These are phyloP conservation scores for Ganoderma sinense DNA, from an alignment of 1,284 basidiomycete species.

Conservation along the genomic window DNA sequence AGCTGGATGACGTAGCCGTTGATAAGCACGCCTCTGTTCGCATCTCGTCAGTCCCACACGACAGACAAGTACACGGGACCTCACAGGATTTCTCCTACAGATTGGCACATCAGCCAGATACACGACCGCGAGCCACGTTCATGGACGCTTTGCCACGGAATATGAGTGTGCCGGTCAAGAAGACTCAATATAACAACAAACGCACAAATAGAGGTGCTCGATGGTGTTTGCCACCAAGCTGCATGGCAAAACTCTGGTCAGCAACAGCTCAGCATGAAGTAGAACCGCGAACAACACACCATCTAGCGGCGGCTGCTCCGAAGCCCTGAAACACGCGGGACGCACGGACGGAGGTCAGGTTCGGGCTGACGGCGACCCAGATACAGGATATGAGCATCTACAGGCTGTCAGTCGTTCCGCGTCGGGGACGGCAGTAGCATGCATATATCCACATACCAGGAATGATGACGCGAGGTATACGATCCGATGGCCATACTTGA, in stretches of 20 bases:
- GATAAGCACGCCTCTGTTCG: conserved; percentile 43
- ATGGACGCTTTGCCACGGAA: conserved; percentile 32
- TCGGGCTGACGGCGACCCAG: conserved; percentile 52
- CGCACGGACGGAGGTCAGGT: conserved; percentile 48
- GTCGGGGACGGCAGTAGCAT: background rate
- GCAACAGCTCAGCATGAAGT: too few species aligned
- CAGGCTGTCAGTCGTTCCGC: background rate
- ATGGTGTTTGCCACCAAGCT: conserved; percentile 51
- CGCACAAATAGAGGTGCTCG: conserved; percentile 51
- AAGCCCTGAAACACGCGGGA: conserved; percentile 54
- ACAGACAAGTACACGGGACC: conserved; percentile 20
- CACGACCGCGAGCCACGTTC: too few species aligned
- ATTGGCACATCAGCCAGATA: conserved; percentile 49
- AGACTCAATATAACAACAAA: conserved; percentile 32
- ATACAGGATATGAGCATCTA: conserved; percentile 55
- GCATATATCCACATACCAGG: conserved; percentile 36
- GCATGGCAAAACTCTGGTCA: too few species aligned
- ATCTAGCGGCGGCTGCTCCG: conserved; percentile 44
- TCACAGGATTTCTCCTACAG: conserved; percentile 50
- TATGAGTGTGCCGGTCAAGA: conserved; percentile 49
- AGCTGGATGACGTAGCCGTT: conserved; percentile 52
- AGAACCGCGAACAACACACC: too few species aligned
- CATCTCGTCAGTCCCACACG: background rate
- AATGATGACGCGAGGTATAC: conserved; percentile 50
- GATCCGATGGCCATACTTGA: conserved; percentile 53